These are phyloP conservation scores for Thermothelomyces thermophilus DNA, from an alignment of 2,329 filamentous ascomycete genomes.

Conservation along the genomic window DNA sequence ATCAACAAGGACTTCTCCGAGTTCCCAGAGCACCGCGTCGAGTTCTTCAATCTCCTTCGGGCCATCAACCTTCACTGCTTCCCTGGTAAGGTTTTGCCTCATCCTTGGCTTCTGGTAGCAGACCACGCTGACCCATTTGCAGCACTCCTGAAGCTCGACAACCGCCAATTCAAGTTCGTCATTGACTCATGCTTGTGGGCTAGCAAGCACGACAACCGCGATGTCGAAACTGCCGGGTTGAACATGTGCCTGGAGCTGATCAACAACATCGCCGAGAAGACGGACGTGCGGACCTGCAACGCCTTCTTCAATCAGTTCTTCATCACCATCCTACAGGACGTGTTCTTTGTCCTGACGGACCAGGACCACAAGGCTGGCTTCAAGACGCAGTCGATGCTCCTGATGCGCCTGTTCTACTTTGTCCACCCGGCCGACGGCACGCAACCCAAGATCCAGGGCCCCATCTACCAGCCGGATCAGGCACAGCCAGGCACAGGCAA, in stretches of 20 bases:
- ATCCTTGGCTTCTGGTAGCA: no score
- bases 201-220: constrained; percentile 99
- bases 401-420: constrained; percentile 95
- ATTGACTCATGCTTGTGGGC: constrained; percentile 99
- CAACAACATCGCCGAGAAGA: constrained; percentile 92
- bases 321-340: constrained; percentile 88
- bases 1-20: constrained; percentile 99
- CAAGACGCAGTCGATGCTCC: constrained; percentile 90
- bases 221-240: constrained; percentile 91
- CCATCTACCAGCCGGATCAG: constrained; percentile 81
- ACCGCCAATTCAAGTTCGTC: constrained; percentile 96
- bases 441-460: constrained; percentile 81
- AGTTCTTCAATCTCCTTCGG: constrained; percentile 95
- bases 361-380: constrained; percentile 98
- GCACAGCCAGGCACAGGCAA: constrained; percentile 79
- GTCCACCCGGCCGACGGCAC: constrained; percentile 64
- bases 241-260: constrained; percentile 98
- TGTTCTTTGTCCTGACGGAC: constrained; percentile 96
- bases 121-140: constrained; percentile 12
- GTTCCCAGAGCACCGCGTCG: constrained; percentile 97
- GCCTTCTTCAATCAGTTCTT: constrained; percentile 99
- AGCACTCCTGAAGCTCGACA: constrained; percentile 87
- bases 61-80: constrained; percentile 98
- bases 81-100: constrained; percentile 51
- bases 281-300: constrained; percentile 77